phyloP scores from a whole-genome alignment of 2,329 filamentous ascomycete genomes.

The Neofusicoccum sp. region DNA sequence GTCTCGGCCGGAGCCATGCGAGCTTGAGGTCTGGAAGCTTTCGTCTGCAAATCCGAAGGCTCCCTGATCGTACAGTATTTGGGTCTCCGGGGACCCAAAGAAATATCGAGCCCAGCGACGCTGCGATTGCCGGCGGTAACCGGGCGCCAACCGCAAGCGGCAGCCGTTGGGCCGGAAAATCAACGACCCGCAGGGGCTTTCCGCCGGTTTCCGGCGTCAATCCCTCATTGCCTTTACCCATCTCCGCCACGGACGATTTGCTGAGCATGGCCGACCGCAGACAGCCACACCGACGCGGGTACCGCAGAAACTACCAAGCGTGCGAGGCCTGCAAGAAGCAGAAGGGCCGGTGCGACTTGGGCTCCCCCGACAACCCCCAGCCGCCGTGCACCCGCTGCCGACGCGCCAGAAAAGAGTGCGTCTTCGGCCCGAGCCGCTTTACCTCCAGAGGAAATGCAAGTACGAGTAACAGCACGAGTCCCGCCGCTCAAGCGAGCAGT shows the following conservation, averaged over 20 bases:
- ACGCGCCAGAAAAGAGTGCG: conserved; percentile 13
- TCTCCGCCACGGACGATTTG: neutral
- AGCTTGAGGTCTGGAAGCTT: too few relatives aligned
- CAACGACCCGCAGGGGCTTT: conserved; percentile 1
- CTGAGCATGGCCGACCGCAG: conserved; percentile 12
- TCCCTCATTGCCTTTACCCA: neutral
- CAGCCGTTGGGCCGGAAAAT: conserved; percentile 8
- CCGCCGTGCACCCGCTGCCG: conserved; percentile 18
- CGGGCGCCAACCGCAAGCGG: conserved; percentile 3
- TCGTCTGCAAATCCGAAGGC: too few relatives aligned
- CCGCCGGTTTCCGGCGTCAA: conserved; percentile 12
- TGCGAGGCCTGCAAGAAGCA: conserved; percentile 21
- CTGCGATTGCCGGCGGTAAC: neutral
- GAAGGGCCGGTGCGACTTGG: conserved; percentile 19
- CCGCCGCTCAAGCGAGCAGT: neutral
- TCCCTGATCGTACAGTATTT: too few relatives aligned
- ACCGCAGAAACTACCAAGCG: conserved; percentile 19
- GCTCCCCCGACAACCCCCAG: conserved; percentile 9
- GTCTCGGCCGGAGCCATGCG: too few relatives aligned
- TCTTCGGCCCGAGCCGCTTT: conserved; percentile 20
- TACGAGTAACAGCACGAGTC: conserved; percentile 3
- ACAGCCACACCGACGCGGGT: conserved; percentile 2
- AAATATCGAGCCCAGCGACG: neutral
- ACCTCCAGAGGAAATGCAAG: neutral
- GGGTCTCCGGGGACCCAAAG: too few relatives aligned